Conservation (phyloP, 495 filamentous ascomycete species). For the Talaromyces proteolyticus region DNA sequence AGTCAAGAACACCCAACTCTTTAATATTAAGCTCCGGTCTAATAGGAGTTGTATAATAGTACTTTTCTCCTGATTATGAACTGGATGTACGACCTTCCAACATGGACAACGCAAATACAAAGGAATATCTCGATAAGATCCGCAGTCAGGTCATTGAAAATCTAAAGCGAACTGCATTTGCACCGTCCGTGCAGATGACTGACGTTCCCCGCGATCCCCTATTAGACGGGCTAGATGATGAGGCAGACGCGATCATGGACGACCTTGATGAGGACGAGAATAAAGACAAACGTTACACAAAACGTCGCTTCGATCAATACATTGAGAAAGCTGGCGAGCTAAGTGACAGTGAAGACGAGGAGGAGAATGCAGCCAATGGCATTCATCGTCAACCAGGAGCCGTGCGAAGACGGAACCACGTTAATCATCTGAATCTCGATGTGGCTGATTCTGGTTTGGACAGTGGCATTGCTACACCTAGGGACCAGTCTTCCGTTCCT, state of each 20-base stretch:
- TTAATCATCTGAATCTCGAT: constrained; percentile 64
- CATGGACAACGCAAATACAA: constrained; percentile 97
- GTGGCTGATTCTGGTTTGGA: constrained; percentile 59
- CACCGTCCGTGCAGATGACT: constrained; percentile 90
- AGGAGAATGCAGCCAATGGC: constrained; percentile 68
- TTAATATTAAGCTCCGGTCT: constrained; percentile 17
- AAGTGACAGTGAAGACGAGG: constrained; percentile 86
- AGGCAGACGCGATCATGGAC: constrained; percentile 82
- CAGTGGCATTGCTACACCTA: constrained; percentile 52
- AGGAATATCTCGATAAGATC: constrained; percentile 94
- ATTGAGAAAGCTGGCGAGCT: constrained; percentile 68
- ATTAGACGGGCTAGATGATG: constrained; percentile 66
- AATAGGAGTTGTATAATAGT: constrained; percentile 53
- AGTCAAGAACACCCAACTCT: constrained; percentile 14
- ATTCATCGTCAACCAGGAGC: constrained; percentile 55
- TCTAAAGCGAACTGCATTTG: constrained; percentile 78
- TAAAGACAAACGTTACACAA: constrained; percentile 75
- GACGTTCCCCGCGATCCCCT: constrained; percentile 77
- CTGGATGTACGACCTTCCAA: constrained; percentile 93
- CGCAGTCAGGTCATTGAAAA: constrained; percentile 89
- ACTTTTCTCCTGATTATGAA: constrained; percentile 95
- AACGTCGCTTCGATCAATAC: constrained; percentile 77
- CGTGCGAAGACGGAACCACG: constrained; percentile 57
- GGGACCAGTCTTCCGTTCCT: constrained; percentile 40
- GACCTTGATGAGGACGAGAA: constrained; percentile 89